Percentiles rank a stretch among this genome's conserved stretches.
Conservation (phyloP, 1,284 basidiomycete species). For the Hemileia vastatrix region DNA sequence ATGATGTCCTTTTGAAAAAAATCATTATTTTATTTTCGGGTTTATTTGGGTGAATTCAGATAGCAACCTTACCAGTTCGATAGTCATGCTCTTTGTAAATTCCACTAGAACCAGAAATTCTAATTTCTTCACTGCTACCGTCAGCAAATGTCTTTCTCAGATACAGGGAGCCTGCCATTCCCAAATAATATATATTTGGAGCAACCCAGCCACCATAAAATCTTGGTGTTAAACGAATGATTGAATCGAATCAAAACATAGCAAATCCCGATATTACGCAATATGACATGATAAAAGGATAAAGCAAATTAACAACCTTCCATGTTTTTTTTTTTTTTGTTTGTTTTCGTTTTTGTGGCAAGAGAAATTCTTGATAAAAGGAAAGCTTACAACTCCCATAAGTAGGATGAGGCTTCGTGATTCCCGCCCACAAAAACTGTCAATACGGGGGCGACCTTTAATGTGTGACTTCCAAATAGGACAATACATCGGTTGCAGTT, state of each 20-base stretch:
- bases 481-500: not conserved
- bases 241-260: not conserved
- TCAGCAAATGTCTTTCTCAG: slow-evolving; percentile 48
- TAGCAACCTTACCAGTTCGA: slow-evolving; percentile 52
- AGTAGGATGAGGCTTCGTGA: slow-evolving; percentile 92
- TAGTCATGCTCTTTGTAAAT: slow-evolving; percentile 84
- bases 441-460: slow-evolving; percentile 60
- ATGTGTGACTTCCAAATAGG: slow-evolving; percentile 17
- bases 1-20: slow-evolving; percentile 53
- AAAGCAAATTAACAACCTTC: not conserved
- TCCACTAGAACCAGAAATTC: slow-evolving; percentile 81
- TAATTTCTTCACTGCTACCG: slow-evolving; percentile 53
- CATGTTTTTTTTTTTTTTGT: not conserved
- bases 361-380: not conserved
- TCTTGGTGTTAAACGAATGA: slow-evolving; percentile 14
- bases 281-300: slow-evolving; percentile 5
- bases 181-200: slow-evolving; percentile 93
- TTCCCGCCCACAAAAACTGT: slow-evolving; percentile 96
- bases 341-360: not conserved
- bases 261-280: not conserved
- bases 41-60: not conserved
- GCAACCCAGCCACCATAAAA: slow-evolving; percentile 56
- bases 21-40: not conserved
- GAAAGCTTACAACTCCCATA: slow-evolving; percentile 77
- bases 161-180: slow-evolving; percentile 77